Base-by-base conservation (phyloP, 257 asterid genomes). In the Solanum boliviense region DNA sequence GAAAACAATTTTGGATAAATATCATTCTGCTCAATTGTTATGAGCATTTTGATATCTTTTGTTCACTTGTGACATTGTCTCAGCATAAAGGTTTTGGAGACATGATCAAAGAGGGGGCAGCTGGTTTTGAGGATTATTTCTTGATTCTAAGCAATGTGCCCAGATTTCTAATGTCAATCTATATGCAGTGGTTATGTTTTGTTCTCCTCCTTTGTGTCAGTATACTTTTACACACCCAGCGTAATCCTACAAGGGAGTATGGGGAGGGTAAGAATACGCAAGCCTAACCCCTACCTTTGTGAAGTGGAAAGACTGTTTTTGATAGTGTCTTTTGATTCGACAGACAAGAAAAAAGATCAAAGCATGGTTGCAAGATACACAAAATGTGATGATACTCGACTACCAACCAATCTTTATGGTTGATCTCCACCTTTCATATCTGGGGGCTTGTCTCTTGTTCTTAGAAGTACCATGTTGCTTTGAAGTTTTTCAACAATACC, bases 121-220 rank as follows among this genome's bases (percentile, higher is more conserved):
- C 67, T 93, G 96, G 21, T 88, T 90, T 13, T 1, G 60, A 23
- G 93, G 93, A 82, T 94, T 90, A 81, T 91, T 89, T 73, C 92
- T 88, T 88, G 94, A 89, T 23, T 93, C 91, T 81, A 96, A 88
- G 98, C 98, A 96, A 31, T 92, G 85, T 25, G 95, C 96, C 98
- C 98, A 96, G 3, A 97, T 94, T 83, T 94, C 94, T 92, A 91
- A 56, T 6, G 98, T 98, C 91, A 93, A 62, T 91, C 92, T 92
- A 84, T 94, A 94, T 82, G 98, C 98, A 52, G 89, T 91, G 11
- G 96, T 94, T 58, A 92, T 94, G 16, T 94, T 16, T 72, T 72
- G 44, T 32, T 32, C 44, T 71, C 3, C 3, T 31, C 0, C 41
- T 31, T 72, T 72, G 44, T 20, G 67, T 58, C 67, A 20, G 67